Evolutionary conservation across 140 eudicot species (phyloP), one percentile per base, ranked within the genome.

Genomic region (Flaveria floridana): DNA sequence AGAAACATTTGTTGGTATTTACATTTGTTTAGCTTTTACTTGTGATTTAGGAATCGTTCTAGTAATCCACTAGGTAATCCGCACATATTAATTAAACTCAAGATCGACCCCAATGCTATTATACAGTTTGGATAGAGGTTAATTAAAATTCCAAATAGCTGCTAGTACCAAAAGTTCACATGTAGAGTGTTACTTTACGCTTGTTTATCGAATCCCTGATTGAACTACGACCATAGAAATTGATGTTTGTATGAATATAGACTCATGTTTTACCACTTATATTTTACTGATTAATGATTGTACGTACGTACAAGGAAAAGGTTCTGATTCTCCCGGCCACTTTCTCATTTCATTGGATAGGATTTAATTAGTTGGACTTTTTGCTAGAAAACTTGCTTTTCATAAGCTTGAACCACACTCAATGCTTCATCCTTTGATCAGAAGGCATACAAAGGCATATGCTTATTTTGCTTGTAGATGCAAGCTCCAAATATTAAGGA

Each of bases 181-280:
- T 64, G 18, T 73, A 73, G 77, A 28, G 41, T 68, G 8, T 67
- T n/a, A 23, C 80, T 68, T 76, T 76, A 55, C 15, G 62, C 68
- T n/a, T 76, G 70, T 76, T 76, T 59, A 66, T n/a, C 63, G 6
- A 51, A 55, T 52, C 61, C 37, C 74, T 65, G 48, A 42, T 39
- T 56, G 48, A 76, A 68, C 75, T 51, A 39, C n/a, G 75, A 56
- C 80, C 80, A 76, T 76, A 69, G 21, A 76, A 67, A 39, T 67
- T 76, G 80, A 68, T 55, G 69, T 68, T 55, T 16, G 30, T 16
- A 68, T 67, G 75, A 68, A 55, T 76, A 51, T 55, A 10, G 51
- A n/a, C n/a, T n/a, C n/a, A n/a, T n/a, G n/a, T n/a, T n/a, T n/a
- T n/a, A n/a, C n/a, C n/a, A n/a, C n/a, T n/a, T n/a, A 23, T 5